These are phyloP conservation scores for Corynascus novoguineensis DNA, from an alignment of 495 filamentous ascomycete species.

Conservation along the genomic window DNA sequence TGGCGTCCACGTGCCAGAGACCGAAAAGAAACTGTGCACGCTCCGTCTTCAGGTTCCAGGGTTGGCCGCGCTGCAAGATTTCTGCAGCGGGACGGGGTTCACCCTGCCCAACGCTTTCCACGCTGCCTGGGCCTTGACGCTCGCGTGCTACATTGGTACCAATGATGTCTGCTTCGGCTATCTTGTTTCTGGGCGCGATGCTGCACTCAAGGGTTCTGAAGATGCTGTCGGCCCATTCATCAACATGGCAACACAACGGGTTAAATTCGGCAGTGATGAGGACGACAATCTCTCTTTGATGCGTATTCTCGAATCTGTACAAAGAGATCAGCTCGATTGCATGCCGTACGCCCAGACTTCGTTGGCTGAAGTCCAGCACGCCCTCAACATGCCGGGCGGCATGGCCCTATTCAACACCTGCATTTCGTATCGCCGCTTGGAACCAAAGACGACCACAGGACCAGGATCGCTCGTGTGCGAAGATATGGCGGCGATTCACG, in stretches of 20 bases:
- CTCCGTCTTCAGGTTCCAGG: conserved; percentile 14
- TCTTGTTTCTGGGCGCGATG: conserved; percentile 41
- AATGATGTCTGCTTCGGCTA: conserved; percentile 42
- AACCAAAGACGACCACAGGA: neutral
- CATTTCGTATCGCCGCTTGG: conserved; percentile 25
- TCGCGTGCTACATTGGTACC: conserved; percentile 35
- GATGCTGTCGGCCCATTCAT: conserved; percentile 50
- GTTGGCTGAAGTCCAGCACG: conserved; percentile 40
- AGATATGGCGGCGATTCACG: conserved; percentile 37
- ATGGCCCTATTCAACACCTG: conserved; percentile 33
- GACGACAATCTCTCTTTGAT: conserved; percentile 3
- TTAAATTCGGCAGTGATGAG: neutral
- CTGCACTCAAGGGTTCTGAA: conserved; percentile 39
- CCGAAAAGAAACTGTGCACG: conserved; percentile 10
- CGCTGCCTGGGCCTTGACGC: conserved; percentile 39
- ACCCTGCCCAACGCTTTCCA: conserved; percentile 32
- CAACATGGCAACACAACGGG: conserved; percentile 52
- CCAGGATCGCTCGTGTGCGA: conserved; percentile 9
- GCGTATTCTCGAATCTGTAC: conserved; percentile 22
- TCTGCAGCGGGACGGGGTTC: conserved; percentile 15
- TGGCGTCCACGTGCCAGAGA: conserved; percentile 2
- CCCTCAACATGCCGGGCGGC: conserved; percentile 23
- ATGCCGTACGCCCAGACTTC: conserved; percentile 37
- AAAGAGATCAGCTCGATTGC: conserved; percentile 33
- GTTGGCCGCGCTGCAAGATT: conserved; percentile 8